phyloP scores from a whole-genome alignment of 305 asterid species.

The Fraxinus ornus region DNA sequence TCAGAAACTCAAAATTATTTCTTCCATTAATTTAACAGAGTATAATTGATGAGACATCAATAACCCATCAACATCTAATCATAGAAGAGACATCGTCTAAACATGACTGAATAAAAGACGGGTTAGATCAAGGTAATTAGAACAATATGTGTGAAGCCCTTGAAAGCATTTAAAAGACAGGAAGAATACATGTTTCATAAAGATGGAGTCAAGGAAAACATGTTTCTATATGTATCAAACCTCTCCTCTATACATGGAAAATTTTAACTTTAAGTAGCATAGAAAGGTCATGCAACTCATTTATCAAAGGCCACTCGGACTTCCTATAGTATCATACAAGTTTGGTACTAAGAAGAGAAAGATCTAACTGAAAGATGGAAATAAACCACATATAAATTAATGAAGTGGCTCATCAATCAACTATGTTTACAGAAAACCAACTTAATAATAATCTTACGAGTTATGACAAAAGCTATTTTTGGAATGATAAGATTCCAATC shows the following conservation, averaged over 20 bases:
- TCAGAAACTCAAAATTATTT: background rate
- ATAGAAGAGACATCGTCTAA: conserved; percentile 11
- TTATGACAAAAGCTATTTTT: background rate
- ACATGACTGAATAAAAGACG: conserved; percentile 1
- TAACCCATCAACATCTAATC: conserved; percentile 6
- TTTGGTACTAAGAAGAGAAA: background rate
- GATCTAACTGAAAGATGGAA: background rate
- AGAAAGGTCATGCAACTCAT: background rate
- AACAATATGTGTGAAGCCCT: background rate
- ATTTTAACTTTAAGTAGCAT: conserved; percentile 1
- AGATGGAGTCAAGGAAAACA: background rate
- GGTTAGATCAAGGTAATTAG: background rate
- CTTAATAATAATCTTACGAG: background rate
- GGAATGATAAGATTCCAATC: background rate
- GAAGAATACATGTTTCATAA: background rate
- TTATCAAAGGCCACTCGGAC: background rate
- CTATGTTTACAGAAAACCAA: background rate
- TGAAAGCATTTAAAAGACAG: background rate
- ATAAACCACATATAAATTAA: background rate
- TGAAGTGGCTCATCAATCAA: background rate
- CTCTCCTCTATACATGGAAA: background rate
- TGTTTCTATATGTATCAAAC: background rate
- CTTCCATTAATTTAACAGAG: background rate
- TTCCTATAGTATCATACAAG: conserved; percentile 6
- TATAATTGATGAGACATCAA: background rate